A percentile compares a stretch with the other conserved stretches of the same genome.
phyloP scores from a whole-genome alignment of 257 asterid species.

The Verbena officinalis region DNA sequence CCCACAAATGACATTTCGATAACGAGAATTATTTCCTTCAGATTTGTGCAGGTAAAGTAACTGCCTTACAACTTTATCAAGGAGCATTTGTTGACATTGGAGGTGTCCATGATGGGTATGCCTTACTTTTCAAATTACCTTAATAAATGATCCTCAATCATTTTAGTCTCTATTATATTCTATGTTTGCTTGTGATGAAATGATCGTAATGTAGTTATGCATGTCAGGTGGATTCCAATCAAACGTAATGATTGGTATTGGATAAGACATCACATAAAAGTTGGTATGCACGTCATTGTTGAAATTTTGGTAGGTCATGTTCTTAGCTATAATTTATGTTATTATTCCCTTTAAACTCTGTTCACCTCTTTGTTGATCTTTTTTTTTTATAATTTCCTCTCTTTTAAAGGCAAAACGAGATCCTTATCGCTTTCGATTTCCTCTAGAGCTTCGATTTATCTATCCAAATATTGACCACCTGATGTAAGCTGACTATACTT shows the following conservation, averaged over 20 bases:
- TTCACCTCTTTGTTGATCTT: conserved; percentile 13
- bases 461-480: conserved; percentile 92
- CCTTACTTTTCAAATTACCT: conserved; percentile 20
- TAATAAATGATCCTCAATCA: too few relatives aligned
- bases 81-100: conserved; percentile 99
- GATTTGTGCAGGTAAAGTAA: conserved; percentile 95
- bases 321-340: not conserved
- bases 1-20: conserved; percentile 13
- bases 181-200: conserved; percentile 7
- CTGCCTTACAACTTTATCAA: conserved; percentile 91
- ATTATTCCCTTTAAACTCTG: conserved; percentile 17
- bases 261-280: conserved; percentile 98
- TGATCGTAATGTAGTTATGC: conserved; percentile 25
- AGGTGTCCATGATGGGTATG: conserved; percentile 95
- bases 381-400: conserved; percentile 32
- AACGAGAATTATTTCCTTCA: conserved; percentile 31
- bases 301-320: conserved; percentile 78
- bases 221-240: conserved; percentile 88
- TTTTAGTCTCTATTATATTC: conserved; percentile 8
- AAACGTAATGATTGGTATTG: conserved; percentile 99
- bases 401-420: conserved; percentile 94
- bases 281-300: conserved; percentile 85
- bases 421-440: conserved; percentile 93
- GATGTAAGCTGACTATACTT: conserved; percentile 52
- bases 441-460: conserved; percentile 92